A percentile compares a stretch with the other conserved stretches of the same genome.
Evolutionary conservation across 2,329 filamentous ascomycete genomes (phyloP).

Genomic region (Ceratocystiopsis brevicomis): DNA sequence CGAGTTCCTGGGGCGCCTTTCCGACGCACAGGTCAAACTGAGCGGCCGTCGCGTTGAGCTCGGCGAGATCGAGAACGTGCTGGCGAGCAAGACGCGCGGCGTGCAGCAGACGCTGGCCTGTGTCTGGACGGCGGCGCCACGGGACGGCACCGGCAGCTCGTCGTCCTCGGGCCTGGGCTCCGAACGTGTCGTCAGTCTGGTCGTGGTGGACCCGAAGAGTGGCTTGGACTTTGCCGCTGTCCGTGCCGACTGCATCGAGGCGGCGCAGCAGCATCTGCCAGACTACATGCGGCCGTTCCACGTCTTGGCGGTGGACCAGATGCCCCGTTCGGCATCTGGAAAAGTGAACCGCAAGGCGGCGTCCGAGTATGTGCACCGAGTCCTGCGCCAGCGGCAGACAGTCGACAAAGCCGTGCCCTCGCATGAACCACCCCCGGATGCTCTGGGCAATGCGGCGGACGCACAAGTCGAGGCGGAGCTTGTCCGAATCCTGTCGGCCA

Average conservation of each 20-base stretch:
- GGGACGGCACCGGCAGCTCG: too few relatives aligned
- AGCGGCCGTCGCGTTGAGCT: constrained; percentile 44
- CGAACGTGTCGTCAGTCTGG: constrained; percentile 24
- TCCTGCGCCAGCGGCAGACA: too few relatives aligned
- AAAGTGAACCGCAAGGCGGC: constrained; percentile 25
- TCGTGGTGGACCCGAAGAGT: constrained; percentile 30
- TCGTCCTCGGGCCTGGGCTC: constrained; percentile 2
- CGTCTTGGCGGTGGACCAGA: constrained; percentile 26
- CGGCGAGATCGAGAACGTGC: constrained; percentile 17
- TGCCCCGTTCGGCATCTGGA: constrained; percentile 40
- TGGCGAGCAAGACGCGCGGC: constrained; percentile 4
- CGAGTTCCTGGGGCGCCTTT: constrained; percentile 31
- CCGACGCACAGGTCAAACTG: constrained; percentile 44
- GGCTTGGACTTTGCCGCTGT: constrained; percentile 12
- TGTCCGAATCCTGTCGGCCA: too few relatives aligned
- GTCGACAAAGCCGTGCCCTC: too few relatives aligned
- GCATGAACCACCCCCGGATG: too few relatives aligned
- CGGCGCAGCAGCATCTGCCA: constrained; percentile 34
- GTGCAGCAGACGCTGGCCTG: constrained; percentile 8
- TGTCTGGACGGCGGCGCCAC: constrained; percentile 2
- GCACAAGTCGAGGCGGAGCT: too few relatives aligned
- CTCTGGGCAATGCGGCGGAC: too few relatives aligned
- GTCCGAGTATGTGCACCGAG: too few relatives aligned
- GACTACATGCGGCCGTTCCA: constrained; percentile 41
- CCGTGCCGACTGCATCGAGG: constrained; percentile 15